Evolutionary conservation across 257 asterid genomes (phyloP), one percentile per base, ranked within the genome.

Genomic region (Galeopsis tetrahit): DNA sequence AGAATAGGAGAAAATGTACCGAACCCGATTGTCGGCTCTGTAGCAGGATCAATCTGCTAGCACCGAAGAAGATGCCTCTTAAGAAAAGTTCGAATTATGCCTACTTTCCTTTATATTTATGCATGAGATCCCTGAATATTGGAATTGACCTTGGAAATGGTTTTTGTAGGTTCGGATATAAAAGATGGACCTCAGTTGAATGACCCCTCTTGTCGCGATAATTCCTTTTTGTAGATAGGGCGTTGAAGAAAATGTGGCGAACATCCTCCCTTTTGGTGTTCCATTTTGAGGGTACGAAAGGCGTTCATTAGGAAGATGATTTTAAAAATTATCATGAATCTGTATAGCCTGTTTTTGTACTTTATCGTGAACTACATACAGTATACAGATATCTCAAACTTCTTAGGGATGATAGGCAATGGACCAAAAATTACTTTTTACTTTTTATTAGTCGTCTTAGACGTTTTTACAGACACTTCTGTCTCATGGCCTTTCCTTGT

Each of bases 141-240:
- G 10, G 58, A 17, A 72, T 34, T 32, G 51, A 70, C 68, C 40
- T 38, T 40, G 52, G n/a, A 57, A 57, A 69, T 63, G 56, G 10
- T 62, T 2, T 40, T 38, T 75, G 78, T 75, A 86, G 96, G 87
- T 78, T 78, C 82, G 42, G 85, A 79, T 64, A 74, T 73, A 60
- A 57, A 75, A 59, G 68, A 51, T 46, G 79, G 66, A 69, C 76
- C 71, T 40, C 80, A 76, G 56, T 7, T 88, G 7, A 79, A 69
- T 14, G 83, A 75, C 44, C 75, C 68, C 32, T 70, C 77, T 81
- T 80, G 69, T 75, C 63, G 80, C 6, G 78, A 79, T 69, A 78
- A 85, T 7, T 69, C 87, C n/a, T 77, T 82, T 73, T 53, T 90
- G 93, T 84, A 74, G 79, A 72, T 87, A 87, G 84, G 65, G 62